phyloP scores from a whole-genome alignment of 1,139 yeast species.

The Suzukiozyma palmioleophila region DNA sequence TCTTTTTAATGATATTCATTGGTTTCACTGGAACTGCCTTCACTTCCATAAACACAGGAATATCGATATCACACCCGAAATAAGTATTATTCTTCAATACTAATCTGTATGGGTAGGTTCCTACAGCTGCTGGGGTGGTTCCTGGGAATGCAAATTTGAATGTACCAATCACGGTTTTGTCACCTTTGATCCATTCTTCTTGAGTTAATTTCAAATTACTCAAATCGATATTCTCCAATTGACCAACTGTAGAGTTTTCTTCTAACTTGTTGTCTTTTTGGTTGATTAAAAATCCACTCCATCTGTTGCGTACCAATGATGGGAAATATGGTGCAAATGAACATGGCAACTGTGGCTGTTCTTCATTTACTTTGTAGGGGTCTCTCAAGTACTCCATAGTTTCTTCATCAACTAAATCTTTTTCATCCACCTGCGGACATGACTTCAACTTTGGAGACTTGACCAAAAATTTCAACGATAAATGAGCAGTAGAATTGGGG shows the following conservation, averaged over 20 bases:
- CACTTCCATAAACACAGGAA: conserved; percentile 61
- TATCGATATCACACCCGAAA: conserved; percentile 68
- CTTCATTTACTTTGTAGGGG: conserved; percentile 62
- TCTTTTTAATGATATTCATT: conserved; percentile 13
- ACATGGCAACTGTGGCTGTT: conserved; percentile 62
- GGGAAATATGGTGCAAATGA: conserved; percentile 79
- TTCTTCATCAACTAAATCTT: conserved; percentile 39
- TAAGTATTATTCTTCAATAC: conserved; percentile 62
- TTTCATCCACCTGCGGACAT: conserved; percentile 43
- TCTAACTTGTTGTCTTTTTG: conserved; percentile 78
- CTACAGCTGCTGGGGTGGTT: conserved; percentile 68
- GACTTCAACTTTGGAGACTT: conserved; percentile 68
- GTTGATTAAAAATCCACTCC: conserved; percentile 64
- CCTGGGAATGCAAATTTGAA: conserved; percentile 68
- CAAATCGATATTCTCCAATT: conserved; percentile 50
- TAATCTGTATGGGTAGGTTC: conserved; percentile 61
- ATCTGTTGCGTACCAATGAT: conserved; percentile 41
- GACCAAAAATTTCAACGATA: conserved; percentile 70
- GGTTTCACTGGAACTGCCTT: conserved; percentile 40
- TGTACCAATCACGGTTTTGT: conserved; percentile 55
- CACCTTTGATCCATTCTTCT: conserved; percentile 40
- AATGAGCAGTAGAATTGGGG: conserved; percentile 69
- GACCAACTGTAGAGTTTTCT: conserved; percentile 56
- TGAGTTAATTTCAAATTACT: conserved; percentile 52
- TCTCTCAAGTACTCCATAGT: conserved; percentile 64